Base-by-base conservation (phyloP, 1,139 yeast species). In the Magnusiomyces ingens region DNA sequence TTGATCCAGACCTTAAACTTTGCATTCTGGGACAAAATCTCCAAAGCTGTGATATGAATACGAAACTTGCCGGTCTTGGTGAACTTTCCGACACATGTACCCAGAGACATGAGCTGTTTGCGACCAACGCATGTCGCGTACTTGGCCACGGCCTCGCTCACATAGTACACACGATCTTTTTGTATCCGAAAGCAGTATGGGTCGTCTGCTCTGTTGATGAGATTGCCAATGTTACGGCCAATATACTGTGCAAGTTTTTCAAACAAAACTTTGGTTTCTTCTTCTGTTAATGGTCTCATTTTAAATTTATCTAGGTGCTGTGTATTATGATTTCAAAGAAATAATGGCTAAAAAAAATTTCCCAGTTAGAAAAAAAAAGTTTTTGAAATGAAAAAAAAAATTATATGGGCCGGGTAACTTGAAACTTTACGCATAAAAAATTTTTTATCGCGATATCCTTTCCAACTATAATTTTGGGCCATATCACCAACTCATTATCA, bases 51-150 rank as follows among this genome's bases (percentile, higher is more conserved):
- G 58, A 94, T 84, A 69, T 93, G 99, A 60, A 93, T 76, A 71
- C 96, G 82, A 75, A 93, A 93, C 72, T 93, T 94, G 36, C 98
- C 97, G 6, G 97, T 87, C 77, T 94, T 93, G 52, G 99, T 93
- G 75, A 94, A 93, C 70, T 93, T 93, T 26, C 99, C 99, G 57
- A 93, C 77, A 71, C 99, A 93, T 2, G 84, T 80, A 36, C 99
- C 99, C 43, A 94, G 72, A 0, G 97, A 87, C 94, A 93, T 90
- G 61, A 93, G 77, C 65, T 88, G 87, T 48, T 82, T 82, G 72
- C 99, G 81, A 35, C 96, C 85, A 5, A 91, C 88, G 38, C 94
- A 82, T 0, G 97, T 90, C 48, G 99, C 98, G 60, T 82, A 80
- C 62, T 85, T 85, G 56, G 97, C 93, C 45, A 89, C 81, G 56